Evolutionary conservation across 2,329 filamentous ascomycete species (phyloP).

Genomic region (Penicillium sp.): DNA sequence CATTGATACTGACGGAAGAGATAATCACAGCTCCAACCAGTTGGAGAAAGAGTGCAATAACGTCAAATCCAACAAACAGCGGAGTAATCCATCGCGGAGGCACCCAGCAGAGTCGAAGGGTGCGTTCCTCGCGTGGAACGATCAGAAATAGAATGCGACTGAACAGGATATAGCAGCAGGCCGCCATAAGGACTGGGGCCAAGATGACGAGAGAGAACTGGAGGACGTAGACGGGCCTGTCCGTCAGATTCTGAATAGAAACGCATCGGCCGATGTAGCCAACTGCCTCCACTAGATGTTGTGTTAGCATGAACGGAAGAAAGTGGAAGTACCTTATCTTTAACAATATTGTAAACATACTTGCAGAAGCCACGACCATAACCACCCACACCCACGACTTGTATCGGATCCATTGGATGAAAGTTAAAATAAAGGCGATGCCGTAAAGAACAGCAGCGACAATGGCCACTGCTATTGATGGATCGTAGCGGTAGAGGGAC

Average conservation of each 20-base stretch:
- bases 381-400: conserved; percentile 32
- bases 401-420: conserved; percentile 34
- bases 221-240: conserved; percentile 31
- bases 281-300: conserved; percentile 38
- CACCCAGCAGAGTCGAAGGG: conserved; percentile 39
- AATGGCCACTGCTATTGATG: conserved; percentile 29
- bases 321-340: no score
- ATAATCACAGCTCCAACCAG: conserved; percentile 41
- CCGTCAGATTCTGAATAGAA: conserved; percentile 27
- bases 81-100: conserved; percentile 35
- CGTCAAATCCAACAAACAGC: conserved; percentile 45
- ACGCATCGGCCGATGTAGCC: conserved; percentile 36
- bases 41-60: conserved; percentile 42
- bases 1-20: conserved; percentile 30
- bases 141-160: conserved; percentile 41
- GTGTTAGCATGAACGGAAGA: background rate
- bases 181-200: conserved; percentile 43
- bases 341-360: conserved; percentile 18
- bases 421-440: conserved; percentile 24
- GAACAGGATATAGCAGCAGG: conserved; percentile 41
- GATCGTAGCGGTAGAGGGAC: conserved; percentile 27
- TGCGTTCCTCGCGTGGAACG: conserved; percentile 35
- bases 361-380: conserved; percentile 33
- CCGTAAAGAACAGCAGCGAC: conserved; percentile 30
- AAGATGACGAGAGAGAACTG: conserved; percentile 42